Evolutionary conservation across 2,329 filamentous ascomycete species (phyloP), one percentile per base, ranked within the genome.

Genomic region (Trichophaea hybrida): DNA sequence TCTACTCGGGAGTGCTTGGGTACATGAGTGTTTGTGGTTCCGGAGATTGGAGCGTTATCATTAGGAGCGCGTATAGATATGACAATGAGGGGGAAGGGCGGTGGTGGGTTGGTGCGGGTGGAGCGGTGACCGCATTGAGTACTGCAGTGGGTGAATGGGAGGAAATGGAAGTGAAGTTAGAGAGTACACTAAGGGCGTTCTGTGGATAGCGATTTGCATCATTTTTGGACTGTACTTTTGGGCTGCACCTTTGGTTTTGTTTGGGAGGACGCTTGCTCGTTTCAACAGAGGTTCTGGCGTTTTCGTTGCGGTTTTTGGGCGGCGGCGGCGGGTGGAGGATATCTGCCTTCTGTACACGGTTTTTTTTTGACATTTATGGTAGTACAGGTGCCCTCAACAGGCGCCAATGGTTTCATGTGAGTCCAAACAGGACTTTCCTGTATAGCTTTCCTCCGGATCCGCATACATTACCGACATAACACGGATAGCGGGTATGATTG

Each of bases 21-120:
- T 97, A 94, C 72, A 80, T 95, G 71, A 90, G 94, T 68, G 83
- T 88, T 5, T 82, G 86, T 0, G 91, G 91, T 0, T 81, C 81
- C 5, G 89, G 88, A 0, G 90, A 94, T 72, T 96, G 91, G 78
- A 93, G 86, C 65, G 93, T 97, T 15, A 83, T 89, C 1, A 97
- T 97, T 63, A 79, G 91, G 31, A 90, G 84, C 52, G 80, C 90
- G 68, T 89, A 91, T 67, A 76, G 78, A 44, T 87, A 82, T 80
- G 81, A 84, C 62, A 82, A 85, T 69, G 68, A 64, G 2, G 55
- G 48, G 5, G 70, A 69, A 15, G 70, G 69, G 1, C 83, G 87
- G 68, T 97, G 91, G 91, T 80, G 80, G 44, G 81, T 96, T 40
- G 91, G 90, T 4, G 91, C 91, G 5, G 93, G 91, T 0, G 93